Percentiles rank a stretch among this genome's conserved stretches.
phyloP scores from a whole-genome alignment of 805 yeast genomes.

The Grigorovia jiainica region DNA sequence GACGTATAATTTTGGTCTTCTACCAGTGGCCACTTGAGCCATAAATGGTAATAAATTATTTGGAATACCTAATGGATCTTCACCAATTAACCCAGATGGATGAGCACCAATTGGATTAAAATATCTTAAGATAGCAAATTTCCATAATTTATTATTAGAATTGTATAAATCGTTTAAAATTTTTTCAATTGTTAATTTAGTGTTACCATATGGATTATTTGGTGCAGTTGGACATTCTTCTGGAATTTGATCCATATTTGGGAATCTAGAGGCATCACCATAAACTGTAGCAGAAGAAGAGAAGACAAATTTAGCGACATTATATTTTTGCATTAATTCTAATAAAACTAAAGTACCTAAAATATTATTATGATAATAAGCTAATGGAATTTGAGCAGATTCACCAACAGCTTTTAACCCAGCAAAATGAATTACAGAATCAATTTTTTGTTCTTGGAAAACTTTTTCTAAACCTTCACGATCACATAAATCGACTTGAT shows the following conservation, averaged over 20 bases:
- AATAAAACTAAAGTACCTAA: conserved; percentile 53
- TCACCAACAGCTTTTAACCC: conserved; percentile 81
- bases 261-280: conserved; percentile 64
- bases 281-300: conserved; percentile 78
- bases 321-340: conserved; percentile 37
- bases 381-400: conserved; percentile 55
- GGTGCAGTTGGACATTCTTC: conserved; percentile 70
- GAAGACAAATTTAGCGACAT: conserved; percentile 53
- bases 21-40: conserved; percentile 70
- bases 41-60: conserved; percentile 66
- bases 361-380: conserved; percentile 61
- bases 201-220: conserved; percentile 68
- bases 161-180: conserved; percentile 45
- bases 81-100: conserved; percentile 71
- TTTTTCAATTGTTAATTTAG: conserved; percentile 58
- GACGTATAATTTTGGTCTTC: conserved; percentile 54
- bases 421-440: conserved; percentile 68
- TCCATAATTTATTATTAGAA: conserved; percentile 35
- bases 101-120: conserved; percentile 85
- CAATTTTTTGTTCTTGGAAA: conserved; percentile 39
- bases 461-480: conserved; percentile 37
- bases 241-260: conserved; percentile 68
- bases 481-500: conserved; percentile 49
- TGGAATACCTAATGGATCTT: conserved; percentile 71
- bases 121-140: conserved; percentile 58